Evolutionary conservation across 805 yeast species (phyloP).

Genomic region (Candida nanaspora): DNA sequence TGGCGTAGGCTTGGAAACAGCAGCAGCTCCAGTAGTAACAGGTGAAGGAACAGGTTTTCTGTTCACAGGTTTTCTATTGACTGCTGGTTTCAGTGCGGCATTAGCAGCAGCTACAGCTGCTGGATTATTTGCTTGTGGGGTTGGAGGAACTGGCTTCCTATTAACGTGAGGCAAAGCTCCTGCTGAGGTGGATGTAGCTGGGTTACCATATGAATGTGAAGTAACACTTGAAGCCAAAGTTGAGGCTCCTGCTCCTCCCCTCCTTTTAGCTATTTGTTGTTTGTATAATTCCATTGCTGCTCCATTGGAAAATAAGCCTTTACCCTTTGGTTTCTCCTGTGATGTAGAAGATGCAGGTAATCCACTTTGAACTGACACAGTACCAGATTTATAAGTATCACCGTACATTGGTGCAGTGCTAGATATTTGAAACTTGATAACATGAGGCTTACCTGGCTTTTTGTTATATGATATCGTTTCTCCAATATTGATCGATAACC

Average conservation of each 20-base stretch:
- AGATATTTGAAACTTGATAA: constrained; percentile 61
- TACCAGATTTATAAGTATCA: constrained; percentile 83
- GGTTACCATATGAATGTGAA: constrained; percentile 5
- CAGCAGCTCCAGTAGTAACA: constrained; percentile 16
- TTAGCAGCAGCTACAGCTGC: constrained; percentile 35
- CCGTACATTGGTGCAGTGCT: constrained; percentile 60
- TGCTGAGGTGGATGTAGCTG: constrained; percentile 9
- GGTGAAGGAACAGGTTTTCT: constrained; percentile 11
- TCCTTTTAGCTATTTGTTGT: constrained; percentile 6
- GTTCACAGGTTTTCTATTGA: neutral
- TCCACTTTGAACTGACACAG: constrained; percentile 76
- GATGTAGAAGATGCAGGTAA: constrained; percentile 66
- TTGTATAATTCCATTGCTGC: constrained; percentile 20
- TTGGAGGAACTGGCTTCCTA: constrained; percentile 29
- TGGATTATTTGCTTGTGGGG: constrained; percentile 17
- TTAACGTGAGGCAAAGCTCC: constrained; percentile 6
- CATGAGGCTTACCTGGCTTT: constrained; percentile 77
- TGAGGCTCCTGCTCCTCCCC: constrained; percentile 4
- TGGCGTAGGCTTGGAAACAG: constrained; percentile 13
- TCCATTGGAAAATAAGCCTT: constrained; percentile 18
- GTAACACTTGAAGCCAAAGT: constrained; percentile 13
- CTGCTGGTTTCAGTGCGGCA: constrained; percentile 19
- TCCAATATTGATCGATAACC: constrained; percentile 58
- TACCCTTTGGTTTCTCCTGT: constrained; percentile 68
- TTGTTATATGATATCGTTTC: constrained; percentile 76